Conservation (phyloP, 352 stramenopile genomes). For the Globisporangium splendens region DNA sequence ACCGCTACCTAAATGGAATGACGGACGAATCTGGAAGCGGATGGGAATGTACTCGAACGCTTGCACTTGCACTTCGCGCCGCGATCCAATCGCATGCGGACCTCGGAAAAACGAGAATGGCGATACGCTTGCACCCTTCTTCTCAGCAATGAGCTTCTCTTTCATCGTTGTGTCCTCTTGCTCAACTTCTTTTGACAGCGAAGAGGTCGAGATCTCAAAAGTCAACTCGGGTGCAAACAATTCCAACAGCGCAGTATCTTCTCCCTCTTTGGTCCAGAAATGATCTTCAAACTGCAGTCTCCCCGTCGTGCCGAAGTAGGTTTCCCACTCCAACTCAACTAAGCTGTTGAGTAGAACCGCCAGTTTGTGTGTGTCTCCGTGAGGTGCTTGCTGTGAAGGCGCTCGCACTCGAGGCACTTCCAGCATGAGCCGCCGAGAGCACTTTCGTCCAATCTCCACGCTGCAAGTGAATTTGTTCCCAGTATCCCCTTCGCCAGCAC, state of each 20-base stretch:
- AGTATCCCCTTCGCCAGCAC: neutral
- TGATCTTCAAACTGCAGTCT: conserved; percentile 15
- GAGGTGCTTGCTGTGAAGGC: neutral
- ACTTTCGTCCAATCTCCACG: conserved; percentile 49
- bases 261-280: conserved; percentile 8
- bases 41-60: conserved; percentile 14
- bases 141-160: conserved; percentile 5
- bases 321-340: conserved; percentile 51
- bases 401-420: conserved; percentile 30
- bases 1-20: neutral
- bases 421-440: conserved; percentile 36
- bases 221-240: conserved; percentile 26
- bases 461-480: conserved; percentile 14
- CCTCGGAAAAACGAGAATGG: conserved; percentile 16
- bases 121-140: neutral
- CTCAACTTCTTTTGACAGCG: neutral
- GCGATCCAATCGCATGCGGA: conserved; percentile 3
- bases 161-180: neutral
- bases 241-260: conserved; percentile 15
- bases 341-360: conserved; percentile 31
- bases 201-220: conserved; percentile 24
- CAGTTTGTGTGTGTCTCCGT: conserved; percentile 7
- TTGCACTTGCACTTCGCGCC: conserved; percentile 1
- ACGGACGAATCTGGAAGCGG: conserved; percentile 3
- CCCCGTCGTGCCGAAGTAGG: conserved; percentile 43